Evolutionary conservation across 1,284 basidiomycete genomes (phyloP).

Genomic region (Cutaneotrichosporon arboriforme): DNA sequence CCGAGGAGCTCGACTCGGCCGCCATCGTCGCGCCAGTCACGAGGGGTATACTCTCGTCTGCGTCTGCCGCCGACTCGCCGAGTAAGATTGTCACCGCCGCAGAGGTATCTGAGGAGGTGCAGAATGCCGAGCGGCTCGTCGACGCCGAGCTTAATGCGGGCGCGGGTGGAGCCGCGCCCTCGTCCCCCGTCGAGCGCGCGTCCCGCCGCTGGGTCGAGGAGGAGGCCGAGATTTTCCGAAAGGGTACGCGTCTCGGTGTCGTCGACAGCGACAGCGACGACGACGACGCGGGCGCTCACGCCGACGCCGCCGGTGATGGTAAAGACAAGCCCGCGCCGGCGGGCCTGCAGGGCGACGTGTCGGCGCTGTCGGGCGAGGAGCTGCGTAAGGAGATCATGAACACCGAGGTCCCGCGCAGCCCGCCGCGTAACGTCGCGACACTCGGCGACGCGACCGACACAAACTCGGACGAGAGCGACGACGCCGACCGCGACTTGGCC

Average conservation of each 20-base stretch:
- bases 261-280: constrained; percentile 61
- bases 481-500: neutral
- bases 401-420: constrained; percentile 41
- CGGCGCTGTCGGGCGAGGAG: constrained; percentile 13
- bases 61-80: neutral
- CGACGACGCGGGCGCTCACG: constrained; percentile 48
- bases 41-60: neutral
- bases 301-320: neutral
- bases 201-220: constrained; percentile 69
- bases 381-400: constrained; percentile 37
- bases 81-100: neutral
- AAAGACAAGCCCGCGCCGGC: neutral
- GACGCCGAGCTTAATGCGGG: constrained; percentile 14
- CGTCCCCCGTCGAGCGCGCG: constrained; percentile 48
- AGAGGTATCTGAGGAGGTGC: neutral
- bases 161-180: neutral
- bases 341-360: neutral
- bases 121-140: constrained; percentile 13
- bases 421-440: constrained; percentile 27
- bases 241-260: constrained; percentile 72
- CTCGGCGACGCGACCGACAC: neutral
- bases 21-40: neutral
- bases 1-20: constrained; percentile 47
- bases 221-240: constrained; percentile 87
- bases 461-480: neutral